These are phyloP conservation scores for Alternaria triticina DNA, from an alignment of 2,329 filamentous ascomycete genomes.

Conservation along the genomic window DNA sequence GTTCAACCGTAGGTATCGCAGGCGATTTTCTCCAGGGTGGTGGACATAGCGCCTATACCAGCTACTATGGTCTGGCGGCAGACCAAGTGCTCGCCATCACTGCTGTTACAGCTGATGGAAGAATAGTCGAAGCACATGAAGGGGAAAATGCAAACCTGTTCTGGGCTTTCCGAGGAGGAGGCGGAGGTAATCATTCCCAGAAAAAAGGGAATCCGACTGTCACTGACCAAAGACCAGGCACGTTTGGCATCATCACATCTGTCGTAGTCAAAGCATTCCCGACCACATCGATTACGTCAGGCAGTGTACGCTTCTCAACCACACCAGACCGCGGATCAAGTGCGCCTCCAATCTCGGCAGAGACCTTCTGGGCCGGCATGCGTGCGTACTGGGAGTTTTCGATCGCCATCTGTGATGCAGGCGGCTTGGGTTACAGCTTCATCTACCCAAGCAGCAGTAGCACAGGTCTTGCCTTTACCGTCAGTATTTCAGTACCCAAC, in stretches of 20 bases:
- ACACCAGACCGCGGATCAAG: constrained; percentile 11
- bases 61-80: constrained; percentile 47
- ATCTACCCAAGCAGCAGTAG: constrained; percentile 19
- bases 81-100: constrained; percentile 36
- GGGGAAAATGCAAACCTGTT: constrained; percentile 33
- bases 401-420: constrained; percentile 25
- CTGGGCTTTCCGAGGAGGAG: constrained; percentile 39
- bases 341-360: constrained; percentile 15
- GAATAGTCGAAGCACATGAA: constrained; percentile 29
- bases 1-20: constrained; percentile 58
- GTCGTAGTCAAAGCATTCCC: constrained; percentile 47
- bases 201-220: neutral
- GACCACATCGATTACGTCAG: constrained; percentile 10
- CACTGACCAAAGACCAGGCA: constrained; percentile 19
- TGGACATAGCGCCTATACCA: constrained; percentile 52
- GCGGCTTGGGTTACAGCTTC: constrained; percentile 37
- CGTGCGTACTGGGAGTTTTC: constrained; percentile 26
- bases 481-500: constrained; percentile 26
- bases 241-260: constrained; percentile 34
- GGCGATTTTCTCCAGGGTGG: constrained; percentile 26
- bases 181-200: constrained; percentile 24
- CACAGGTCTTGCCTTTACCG: constrained; percentile 28
- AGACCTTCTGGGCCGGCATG: constrained; percentile 37
- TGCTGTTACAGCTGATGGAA: constrained; percentile 35
- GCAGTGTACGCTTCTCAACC: constrained; percentile 30